phyloP scores from a whole-genome alignment of 768 basidiomycete species.

The Pleurotus sapidus region DNA sequence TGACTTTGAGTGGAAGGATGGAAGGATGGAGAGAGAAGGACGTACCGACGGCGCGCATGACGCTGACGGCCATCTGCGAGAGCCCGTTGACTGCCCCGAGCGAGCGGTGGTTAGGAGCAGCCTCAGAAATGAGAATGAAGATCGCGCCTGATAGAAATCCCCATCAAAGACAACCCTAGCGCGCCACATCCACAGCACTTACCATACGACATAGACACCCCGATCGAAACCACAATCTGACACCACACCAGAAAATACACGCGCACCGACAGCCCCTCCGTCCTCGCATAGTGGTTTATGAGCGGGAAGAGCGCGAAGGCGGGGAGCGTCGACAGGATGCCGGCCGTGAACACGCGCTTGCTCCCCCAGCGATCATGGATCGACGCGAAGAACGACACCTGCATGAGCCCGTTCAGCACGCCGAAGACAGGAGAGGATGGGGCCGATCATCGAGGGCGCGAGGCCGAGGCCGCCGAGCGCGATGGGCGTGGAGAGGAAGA shows the following conservation, averaged over 20 bases:
- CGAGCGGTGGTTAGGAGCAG: conserved; percentile 63
- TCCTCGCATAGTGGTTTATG: conserved; percentile 42
- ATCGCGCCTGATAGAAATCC: conserved; percentile 47
- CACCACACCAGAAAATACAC: conserved; percentile 25
- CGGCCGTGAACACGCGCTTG: conserved; percentile 45
- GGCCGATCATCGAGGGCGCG: conserved; percentile 49
- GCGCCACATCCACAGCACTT: conserved; percentile 14
- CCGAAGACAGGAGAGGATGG: conserved; percentile 51
- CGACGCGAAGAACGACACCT: conserved; percentile 49
- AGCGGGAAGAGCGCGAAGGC: conserved; percentile 46
- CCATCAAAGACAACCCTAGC: too few species aligned
- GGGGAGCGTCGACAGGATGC: conserved; percentile 40
- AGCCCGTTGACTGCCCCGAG: conserved; percentile 71
- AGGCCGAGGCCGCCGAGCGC: conserved; percentile 57
- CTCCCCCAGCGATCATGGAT: conserved; percentile 53
- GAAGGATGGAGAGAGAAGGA: neutral
- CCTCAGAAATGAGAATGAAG: conserved; percentile 66
- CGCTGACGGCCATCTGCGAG: conserved; percentile 29
- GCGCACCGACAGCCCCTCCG: conserved; percentile 16
- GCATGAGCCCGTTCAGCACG: conserved; percentile 49
- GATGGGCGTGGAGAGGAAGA: conserved; percentile 58
- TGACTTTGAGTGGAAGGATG: neutral
- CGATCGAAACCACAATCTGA: conserved; percentile 26
- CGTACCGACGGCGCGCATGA: conserved; percentile 33
- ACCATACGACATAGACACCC: conserved; percentile 31